phyloP scores from a whole-genome alignment of 2,329 filamentous ascomycete species.

The Fusarium austroafricanum region DNA sequence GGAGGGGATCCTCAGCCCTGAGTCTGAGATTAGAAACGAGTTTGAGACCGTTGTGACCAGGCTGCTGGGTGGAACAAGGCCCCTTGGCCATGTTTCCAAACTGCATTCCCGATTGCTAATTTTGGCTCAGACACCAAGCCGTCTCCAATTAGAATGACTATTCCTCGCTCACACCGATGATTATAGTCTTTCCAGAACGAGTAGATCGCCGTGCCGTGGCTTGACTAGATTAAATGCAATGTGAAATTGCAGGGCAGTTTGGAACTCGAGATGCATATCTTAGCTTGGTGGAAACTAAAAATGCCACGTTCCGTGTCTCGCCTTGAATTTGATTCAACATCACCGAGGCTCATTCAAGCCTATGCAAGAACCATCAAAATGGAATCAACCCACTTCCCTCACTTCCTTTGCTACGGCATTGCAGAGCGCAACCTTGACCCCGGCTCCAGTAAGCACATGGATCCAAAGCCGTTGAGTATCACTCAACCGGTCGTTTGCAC shows the following conservation, averaged over 20 bases:
- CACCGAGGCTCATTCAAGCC: slow-evolving; percentile 11
- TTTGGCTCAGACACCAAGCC: slow-evolving; percentile 31
- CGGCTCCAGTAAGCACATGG: slow-evolving; percentile 87
- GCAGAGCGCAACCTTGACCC: slow-evolving; percentile 86
- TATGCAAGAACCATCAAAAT: slow-evolving; percentile 22
- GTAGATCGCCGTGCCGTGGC: slow-evolving; percentile 3
- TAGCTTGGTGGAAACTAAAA: slow-evolving; percentile 15
- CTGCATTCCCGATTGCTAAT: slow-evolving; percentile 40
- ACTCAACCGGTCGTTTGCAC: slow-evolving; percentile 90
- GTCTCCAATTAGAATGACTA: background rate
- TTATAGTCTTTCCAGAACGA: slow-evolving; percentile 23
- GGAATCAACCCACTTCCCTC: slow-evolving; percentile 54
- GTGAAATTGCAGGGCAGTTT: slow-evolving; percentile 20
- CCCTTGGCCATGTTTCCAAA: slow-evolving; percentile 31
- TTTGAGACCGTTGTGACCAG: slow-evolving; percentile 43
- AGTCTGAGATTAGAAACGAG: slow-evolving; percentile 44
- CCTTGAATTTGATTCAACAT: slow-evolving; percentile 27
- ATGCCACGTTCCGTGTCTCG: slow-evolving; percentile 15
- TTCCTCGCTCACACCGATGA: slow-evolving; percentile 20
- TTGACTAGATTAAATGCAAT: slow-evolving; percentile 10
- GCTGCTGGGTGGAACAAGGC: slow-evolving; percentile 40
- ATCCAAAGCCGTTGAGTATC: slow-evolving; percentile 98
- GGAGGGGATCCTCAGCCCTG: slow-evolving; percentile 31
- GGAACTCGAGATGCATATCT: slow-evolving; percentile 5
- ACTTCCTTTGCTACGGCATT: slow-evolving; percentile 69